Evolutionary conservation across 345 rosid genomes (phyloP).

Genomic region (Moricandia moricandioides): DNA sequence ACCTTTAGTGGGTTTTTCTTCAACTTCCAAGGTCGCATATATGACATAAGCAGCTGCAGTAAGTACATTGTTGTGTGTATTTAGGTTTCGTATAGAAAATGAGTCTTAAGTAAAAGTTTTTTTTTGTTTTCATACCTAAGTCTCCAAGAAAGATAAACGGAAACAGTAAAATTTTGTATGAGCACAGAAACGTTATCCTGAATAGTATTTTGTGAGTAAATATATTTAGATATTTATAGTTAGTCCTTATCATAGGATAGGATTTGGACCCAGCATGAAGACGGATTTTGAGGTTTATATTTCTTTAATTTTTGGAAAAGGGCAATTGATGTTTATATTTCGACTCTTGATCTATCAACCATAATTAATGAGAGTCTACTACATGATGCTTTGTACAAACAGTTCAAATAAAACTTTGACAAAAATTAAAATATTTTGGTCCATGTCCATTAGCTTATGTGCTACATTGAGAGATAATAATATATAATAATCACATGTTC

Average conservation of each 20-base stretch:
- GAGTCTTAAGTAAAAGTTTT: neutral
- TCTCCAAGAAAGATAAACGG: neutral
- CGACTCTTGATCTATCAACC: neutral
- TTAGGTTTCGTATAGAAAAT: conserved; percentile 5
- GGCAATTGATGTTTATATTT: neutral
- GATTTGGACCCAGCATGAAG: neutral
- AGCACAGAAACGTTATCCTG: neutral
- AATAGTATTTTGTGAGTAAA: neutral
- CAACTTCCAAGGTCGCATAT: conserved; percentile 22
- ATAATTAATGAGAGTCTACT: neutral
- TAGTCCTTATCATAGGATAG: neutral
- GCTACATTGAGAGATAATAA: neutral
- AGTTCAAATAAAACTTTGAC: neutral
- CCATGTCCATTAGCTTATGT: neutral
- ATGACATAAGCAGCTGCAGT: conserved; percentile 22
- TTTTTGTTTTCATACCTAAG: conserved; percentile 1
- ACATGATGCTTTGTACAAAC: neutral
- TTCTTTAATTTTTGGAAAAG: neutral
- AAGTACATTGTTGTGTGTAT: conserved; percentile 4
- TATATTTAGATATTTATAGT: neutral
- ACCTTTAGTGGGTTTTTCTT: conserved; percentile 13
- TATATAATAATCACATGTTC: neutral
- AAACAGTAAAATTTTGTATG: neutral
- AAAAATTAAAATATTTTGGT: neutral
- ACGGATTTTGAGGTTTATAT: neutral